phyloP scores from a whole-genome alignment of 2,329 filamentous ascomycete species.

The Xylaria sp. region DNA sequence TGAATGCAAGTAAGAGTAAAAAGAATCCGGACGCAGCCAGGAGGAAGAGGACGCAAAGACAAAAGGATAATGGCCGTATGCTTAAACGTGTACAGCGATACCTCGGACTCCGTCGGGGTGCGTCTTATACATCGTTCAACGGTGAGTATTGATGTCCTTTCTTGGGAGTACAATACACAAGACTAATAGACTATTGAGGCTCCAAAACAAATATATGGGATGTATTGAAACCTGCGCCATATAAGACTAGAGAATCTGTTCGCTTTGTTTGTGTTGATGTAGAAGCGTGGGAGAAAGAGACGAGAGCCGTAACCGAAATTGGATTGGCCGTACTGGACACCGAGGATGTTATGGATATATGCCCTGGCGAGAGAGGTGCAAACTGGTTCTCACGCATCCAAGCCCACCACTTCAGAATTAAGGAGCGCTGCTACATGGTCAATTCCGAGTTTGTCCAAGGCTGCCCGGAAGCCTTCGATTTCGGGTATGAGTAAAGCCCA shows the following conservation, averaged over 20 bases:
- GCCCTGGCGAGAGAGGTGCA: conserved; percentile 65
- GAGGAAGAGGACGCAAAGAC: conserved; percentile 53
- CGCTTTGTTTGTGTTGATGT: conserved; percentile 82
- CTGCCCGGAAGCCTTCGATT: conserved; percentile 75
- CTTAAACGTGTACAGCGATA: conserved; percentile 71
- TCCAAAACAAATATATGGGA: conserved; percentile 47
- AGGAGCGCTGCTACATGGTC: conserved; percentile 67
- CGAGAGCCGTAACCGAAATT: conserved; percentile 77
- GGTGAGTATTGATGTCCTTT: background rate
- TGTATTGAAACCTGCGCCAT: conserved; percentile 48
- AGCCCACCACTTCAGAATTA: conserved; percentile 76
- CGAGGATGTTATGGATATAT: conserved; percentile 52
- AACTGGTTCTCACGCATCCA: conserved; percentile 73
- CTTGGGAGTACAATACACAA: background rate
- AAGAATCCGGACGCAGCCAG: conserved; percentile 52
- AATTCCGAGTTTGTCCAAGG: conserved; percentile 75
- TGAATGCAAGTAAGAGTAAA: conserved; percentile 51
- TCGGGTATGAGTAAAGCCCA: conserved; percentile 59
- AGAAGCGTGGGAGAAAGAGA: conserved; percentile 76
- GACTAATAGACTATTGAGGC: conserved; percentile 7
- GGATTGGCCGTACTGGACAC: conserved; percentile 85
- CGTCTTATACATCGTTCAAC: conserved; percentile 9
- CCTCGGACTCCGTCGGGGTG: conserved; percentile 64
- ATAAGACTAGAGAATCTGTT: conserved; percentile 56
- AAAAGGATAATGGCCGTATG: conserved; percentile 58